Base-by-base conservation (phyloP, 208 protist species). In the Wallacemonas sp. region DNA sequence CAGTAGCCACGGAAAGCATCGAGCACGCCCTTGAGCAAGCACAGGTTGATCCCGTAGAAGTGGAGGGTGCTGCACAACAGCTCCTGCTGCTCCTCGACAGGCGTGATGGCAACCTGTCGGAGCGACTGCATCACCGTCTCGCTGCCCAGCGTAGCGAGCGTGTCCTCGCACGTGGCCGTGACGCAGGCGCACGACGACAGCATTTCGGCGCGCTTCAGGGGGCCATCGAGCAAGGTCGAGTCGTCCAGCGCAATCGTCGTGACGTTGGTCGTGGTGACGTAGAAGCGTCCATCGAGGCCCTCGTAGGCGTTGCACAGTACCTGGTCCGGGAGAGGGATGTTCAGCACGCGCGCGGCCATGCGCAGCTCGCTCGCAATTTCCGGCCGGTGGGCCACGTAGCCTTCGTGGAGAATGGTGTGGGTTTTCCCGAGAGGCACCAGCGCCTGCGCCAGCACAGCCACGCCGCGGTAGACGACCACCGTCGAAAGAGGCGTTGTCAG, bases 401-500 rank as follows among this genome's bases (percentile, higher is more conserved):
- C 82, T 3, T 71, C 77, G 49, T 79, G 68, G 11, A 83, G 52
- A 36, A 69, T 50, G 3, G 64, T 76, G 4, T 69, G 77, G 14
- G 70, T 41, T 38, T 64, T 62, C 31, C 65, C 54, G 31, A 89
- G 73, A 3, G 78, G 77, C 1, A 79, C 61, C 26, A 89, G 73
- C 10, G 82, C 82, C 73, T 82, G 74, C 22, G 72, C 77, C 2
- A 89, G 67, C 26, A 89, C 76, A 16, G 82, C 76, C 52, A 81
- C 79, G 14, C 82, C 82, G 23, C 77, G 69, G 71, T 77, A 89
- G 25, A 85, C 73, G 44, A 82, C 32, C 36, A 89, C 69, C 49
- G 64, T 75, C 28, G 75, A 76, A n/a, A 89, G 76, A 3, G 82
- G 82, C 45, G 83, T 79, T 16, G 82, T 83, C 18, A 89, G 41